Evolutionary conservation across 106 monocot species (phyloP).

Genomic region (Acorus calamus): DNA sequence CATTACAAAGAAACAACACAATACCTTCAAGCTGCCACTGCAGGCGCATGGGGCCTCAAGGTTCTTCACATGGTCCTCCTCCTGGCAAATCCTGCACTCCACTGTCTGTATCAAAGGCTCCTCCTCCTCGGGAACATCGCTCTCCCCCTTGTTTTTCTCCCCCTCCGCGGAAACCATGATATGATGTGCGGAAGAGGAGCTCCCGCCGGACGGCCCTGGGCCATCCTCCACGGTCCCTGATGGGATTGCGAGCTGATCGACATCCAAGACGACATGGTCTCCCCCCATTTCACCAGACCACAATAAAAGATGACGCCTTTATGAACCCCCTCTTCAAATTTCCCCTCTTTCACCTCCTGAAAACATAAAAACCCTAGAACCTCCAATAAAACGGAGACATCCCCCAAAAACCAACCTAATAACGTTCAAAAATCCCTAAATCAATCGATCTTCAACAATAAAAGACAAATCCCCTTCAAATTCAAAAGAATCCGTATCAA

Average conservation of each 20-base stretch:
- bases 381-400: too few relatives aligned
- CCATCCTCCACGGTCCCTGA: background rate
- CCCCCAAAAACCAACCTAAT: too few relatives aligned
- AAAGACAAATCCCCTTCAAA: too few relatives aligned
- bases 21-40: slow-evolving; percentile 89
- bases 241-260: slow-evolving; percentile 15
- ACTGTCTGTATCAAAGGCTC: slow-evolving; percentile 57
- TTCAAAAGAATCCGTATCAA: too few relatives aligned
- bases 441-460: too few relatives aligned
- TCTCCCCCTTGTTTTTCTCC: slow-evolving; percentile 1
- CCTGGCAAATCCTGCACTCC: slow-evolving; percentile 96
- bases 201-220: background rate
- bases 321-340: too few relatives aligned
- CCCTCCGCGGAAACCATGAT: background rate
- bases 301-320: too few relatives aligned
- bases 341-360: too few relatives aligned
- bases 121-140: slow-evolving; percentile 32
- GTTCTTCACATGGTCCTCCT: slow-evolving; percentile 79
- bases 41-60: slow-evolving; percentile 86
- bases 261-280: slow-evolving; percentile 29
- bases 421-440: too few relatives aligned
- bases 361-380: too few relatives aligned
- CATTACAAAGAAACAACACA: background rate
- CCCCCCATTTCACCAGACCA: slow-evolving; percentile 3
- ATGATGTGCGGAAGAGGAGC: background rate